phyloP scores from a whole-genome alignment of 2,329 filamentous ascomycete species.

The Clonostachys sp. region DNA sequence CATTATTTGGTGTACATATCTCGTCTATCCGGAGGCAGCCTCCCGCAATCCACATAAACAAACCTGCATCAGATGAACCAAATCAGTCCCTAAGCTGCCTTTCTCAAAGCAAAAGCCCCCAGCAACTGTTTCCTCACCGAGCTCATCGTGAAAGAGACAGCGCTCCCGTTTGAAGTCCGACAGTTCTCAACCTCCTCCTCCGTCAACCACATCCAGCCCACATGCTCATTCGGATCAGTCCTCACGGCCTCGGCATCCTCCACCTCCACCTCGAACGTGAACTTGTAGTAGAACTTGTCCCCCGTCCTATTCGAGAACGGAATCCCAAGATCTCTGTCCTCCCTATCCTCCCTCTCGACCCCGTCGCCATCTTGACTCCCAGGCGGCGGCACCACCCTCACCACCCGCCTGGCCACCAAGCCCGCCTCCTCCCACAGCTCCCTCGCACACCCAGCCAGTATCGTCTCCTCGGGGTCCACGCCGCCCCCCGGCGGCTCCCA shows the following conservation, averaged over 20 bases:
- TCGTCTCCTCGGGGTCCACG: conserved; percentile 33
- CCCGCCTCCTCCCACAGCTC: conserved; percentile 45
- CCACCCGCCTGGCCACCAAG: conserved; percentile 20
- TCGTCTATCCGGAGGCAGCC: too few species aligned
- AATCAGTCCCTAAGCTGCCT: too few species aligned
- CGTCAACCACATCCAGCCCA: conserved; percentile 29
- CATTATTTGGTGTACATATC: too few species aligned
- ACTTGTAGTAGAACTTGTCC: conserved; percentile 18
- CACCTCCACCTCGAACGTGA: conserved; percentile 30
- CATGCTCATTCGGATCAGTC: conserved; percentile 34
- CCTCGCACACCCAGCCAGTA: conserved; percentile 36
- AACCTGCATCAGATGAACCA: too few species aligned
- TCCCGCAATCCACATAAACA: too few species aligned
- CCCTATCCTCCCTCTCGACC: conserved; percentile 4
- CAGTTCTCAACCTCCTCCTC: conserved; percentile 25
- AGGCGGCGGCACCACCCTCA: conserved; percentile 13
- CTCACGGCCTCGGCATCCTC: conserved; percentile 14
- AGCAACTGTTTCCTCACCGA: too few species aligned
- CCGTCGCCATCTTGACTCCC: conserved; percentile 8
- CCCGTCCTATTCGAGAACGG: conserved; percentile 27
- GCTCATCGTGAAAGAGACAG: too few species aligned
- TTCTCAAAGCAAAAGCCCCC: too few species aligned
- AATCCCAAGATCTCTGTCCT: conserved; percentile 10
- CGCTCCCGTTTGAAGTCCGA: too few species aligned
- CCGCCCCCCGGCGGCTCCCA: conserved; percentile 48